Evolutionary conservation across 1,284 basidiomycete species (phyloP), one percentile per base, ranked within the genome.

Genomic region (Malassezia vespertilionis): DNA sequence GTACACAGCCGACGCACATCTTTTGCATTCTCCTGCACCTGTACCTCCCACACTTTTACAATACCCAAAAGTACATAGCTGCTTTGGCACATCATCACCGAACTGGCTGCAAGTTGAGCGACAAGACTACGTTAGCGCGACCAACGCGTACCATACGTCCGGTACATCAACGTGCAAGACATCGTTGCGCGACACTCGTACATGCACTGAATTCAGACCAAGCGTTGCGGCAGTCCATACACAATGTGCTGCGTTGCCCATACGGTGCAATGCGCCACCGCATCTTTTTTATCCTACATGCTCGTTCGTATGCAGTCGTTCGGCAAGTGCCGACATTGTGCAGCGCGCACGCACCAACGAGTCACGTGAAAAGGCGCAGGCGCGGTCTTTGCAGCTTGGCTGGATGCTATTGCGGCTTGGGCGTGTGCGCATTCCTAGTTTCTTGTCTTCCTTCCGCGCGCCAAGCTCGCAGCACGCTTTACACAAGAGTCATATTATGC

Each of bases 181-280:
- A 1, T 38, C 30, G 20, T n/a, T 12, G 5, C 11, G 10, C 14
- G 18, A n/a, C 7, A 50, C 9, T 8, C 31, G 41, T 12, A 27
- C 47, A 40, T 44, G 32, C 1, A 6, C 12, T n/a, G 41, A 44
- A 8, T 30, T 15, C 9, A 30, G 14, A n/a, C 47, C 47, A 15
- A 50, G 18, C 3, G 41, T 40, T 6, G 41, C 47, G 12, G 41
- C 47, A 17, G 40, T 28, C 40, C 46, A 48, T 23, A 40, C 28
- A 31, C 32, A 36, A 14, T 34, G 33, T 20, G 46, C 40, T 15
- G 11, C 14, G 27, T 28, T 28, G 7, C 27, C 27, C 27, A 28
- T 28, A 28, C 8, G 8, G 14, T 14, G 14, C 27, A 28, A 28
- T 28, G n/a, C n/a, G n/a, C n/a, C n/a, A n/a, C n/a, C n/a, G n/a